phyloP scores from a whole-genome alignment of 176 grass and related monocot genomes.

The Puccinellia tenuiflora region DNA sequence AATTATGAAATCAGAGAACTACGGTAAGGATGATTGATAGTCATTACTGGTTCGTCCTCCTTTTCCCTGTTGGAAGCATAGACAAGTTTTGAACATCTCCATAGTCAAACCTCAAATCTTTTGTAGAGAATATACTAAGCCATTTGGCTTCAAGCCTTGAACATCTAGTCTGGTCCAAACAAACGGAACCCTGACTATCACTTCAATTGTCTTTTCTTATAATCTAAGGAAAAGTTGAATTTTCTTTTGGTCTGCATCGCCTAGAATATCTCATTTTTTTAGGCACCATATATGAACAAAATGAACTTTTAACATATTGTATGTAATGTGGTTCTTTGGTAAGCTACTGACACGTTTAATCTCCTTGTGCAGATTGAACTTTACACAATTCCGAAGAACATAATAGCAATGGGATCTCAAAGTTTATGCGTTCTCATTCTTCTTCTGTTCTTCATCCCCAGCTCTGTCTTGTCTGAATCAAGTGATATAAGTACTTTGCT shows the following conservation, averaged over 20 bases:
- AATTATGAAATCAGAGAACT: neutral
- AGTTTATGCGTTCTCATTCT: neutral
- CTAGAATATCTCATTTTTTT: neutral
- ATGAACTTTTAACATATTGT: neutral
- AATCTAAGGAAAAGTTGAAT: neutral
- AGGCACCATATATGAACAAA: neutral
- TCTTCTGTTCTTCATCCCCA: neutral
- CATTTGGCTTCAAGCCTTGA: neutral
- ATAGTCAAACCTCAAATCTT: neutral
- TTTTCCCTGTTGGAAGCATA: neutral
- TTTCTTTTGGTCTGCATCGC: neutral
- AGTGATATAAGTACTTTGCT: constrained; percentile 49
- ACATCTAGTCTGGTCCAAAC: neutral
- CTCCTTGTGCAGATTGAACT: neutral
- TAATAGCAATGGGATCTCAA: neutral
- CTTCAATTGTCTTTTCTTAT: neutral
- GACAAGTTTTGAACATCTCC: neutral
- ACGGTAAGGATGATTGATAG: neutral
- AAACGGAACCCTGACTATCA: neutral
- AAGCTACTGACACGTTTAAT: neutral
- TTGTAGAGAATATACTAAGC: constrained; percentile 6
- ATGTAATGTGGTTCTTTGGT: neutral
- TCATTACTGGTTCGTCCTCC: neutral
- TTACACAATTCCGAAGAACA: neutral
- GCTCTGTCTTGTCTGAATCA: neutral